Percentiles rank a stretch among this genome's conserved stretches.
phyloP scores from a whole-genome alignment of 108 stramenopile genomes.

The Skeletonema costatum region DNA sequence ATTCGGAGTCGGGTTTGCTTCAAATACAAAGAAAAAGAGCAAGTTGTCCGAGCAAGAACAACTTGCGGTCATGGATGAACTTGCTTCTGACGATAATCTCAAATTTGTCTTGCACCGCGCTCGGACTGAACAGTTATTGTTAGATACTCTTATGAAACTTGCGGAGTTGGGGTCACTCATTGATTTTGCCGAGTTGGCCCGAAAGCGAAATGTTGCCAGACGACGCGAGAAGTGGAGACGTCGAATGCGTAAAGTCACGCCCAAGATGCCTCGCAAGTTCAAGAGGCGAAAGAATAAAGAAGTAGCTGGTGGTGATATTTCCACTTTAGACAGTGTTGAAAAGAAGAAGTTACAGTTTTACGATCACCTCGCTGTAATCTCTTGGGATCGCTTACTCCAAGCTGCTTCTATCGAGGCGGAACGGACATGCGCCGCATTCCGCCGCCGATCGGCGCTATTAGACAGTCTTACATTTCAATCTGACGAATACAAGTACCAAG shows the following conservation, averaged over 20 bases:
- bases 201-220: constrained; percentile 33
- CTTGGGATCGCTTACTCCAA: constrained; percentile 38
- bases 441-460: constrained; percentile 28
- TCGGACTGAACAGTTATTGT: constrained; percentile 23
- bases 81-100: constrained; percentile 27
- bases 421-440: constrained; percentile 41
- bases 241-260: constrained; percentile 22
- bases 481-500: constrained; percentile 39
- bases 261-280: constrained; percentile 16
- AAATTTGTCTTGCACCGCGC: constrained; percentile 37
- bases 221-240: constrained; percentile 43
- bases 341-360: constrained; percentile 47
- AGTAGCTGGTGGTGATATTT: background rate
- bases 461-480: constrained; percentile 34
- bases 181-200: constrained; percentile 42
- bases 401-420: constrained; percentile 37
- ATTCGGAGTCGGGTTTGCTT: background rate
- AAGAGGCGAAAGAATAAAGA: constrained; percentile 11
- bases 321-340: constrained; percentile 11
- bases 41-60: background rate
- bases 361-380: constrained; percentile 39
- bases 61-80: constrained; percentile 11
- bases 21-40: background rate
- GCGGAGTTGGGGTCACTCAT: constrained; percentile 34
- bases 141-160: constrained; percentile 33